A percentile compares a stretch with the other conserved stretches of the same genome.
These are phyloP conservation scores for Singerocomus inundabilis DNA, from an alignment of 1,284 basidiomycete genomes.

Conservation along the genomic window DNA sequence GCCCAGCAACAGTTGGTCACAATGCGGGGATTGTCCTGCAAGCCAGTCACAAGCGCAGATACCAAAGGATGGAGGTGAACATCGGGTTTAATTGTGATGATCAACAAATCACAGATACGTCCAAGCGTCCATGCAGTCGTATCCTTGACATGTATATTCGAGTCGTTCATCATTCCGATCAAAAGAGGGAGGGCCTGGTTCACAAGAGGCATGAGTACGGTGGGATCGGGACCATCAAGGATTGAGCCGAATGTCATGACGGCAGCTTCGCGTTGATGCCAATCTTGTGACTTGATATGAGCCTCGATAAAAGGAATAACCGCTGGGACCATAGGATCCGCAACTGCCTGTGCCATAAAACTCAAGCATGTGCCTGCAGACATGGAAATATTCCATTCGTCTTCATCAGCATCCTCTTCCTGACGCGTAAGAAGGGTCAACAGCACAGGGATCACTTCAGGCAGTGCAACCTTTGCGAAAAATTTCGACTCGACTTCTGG, in stretches of 20 bases:
- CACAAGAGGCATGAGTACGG: conserved; percentile 86
- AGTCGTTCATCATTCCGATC: conserved; percentile 93
- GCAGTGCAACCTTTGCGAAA: conserved; percentile 92
- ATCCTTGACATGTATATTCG: conserved; percentile 88
- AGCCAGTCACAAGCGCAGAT: conserved; percentile 78
- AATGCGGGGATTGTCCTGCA: conserved; percentile 84
- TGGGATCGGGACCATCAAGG: conserved; percentile 91
- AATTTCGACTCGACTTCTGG: conserved; percentile 86
- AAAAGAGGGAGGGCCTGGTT: conserved; percentile 92
- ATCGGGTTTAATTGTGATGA: conserved; percentile 86
- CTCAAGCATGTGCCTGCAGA: conserved; percentile 93
- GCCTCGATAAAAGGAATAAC: conserved; percentile 98
- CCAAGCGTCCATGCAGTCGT: conserved; percentile 98
- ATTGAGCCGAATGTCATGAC: conserved; percentile 99
- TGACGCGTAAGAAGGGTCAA: conserved; percentile 88
- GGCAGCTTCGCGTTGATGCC: conserved; percentile 95
- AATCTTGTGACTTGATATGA: conserved; percentile 90
- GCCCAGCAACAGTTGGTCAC: conserved; percentile 96
- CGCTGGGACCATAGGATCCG: conserved; percentile 87
- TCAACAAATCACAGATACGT: conserved; percentile 89
- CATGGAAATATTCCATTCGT: conserved; percentile 99
- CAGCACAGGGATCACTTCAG: conserved; percentile 93
- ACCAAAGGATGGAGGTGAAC: conserved; percentile 86
- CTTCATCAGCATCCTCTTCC: conserved; percentile 96
- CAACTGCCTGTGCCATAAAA: conserved; percentile 87